Evolutionary conservation across 331 rosid species (phyloP).

Genomic region (Malus hybrid): DNA sequence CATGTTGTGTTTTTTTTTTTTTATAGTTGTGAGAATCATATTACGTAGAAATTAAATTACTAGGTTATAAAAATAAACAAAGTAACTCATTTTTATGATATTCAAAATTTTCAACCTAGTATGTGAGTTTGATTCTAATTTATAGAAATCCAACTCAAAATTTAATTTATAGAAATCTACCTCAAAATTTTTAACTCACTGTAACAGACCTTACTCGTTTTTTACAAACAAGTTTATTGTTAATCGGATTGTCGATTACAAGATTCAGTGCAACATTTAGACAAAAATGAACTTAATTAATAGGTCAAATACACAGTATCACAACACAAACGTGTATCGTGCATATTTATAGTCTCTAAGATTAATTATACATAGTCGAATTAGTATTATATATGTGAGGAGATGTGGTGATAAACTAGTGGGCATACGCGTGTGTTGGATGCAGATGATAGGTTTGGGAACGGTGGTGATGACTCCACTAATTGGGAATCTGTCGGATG

Average conservation of each 20-base stretch:
- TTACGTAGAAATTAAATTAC: no score
- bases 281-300: neutral
- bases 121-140: no score
- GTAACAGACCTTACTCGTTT: no score
- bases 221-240: neutral
- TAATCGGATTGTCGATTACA: neutral
- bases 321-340: neutral
- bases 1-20: neutral
- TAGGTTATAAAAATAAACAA: no score
- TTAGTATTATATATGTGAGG: neutral
- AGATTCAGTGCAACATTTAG: neutral
- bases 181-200: neutral
- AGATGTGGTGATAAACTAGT: neutral
- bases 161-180: no score
- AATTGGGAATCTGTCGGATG: constrained; percentile 72
- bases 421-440: neutral
- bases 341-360: no score
- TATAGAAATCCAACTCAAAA: no score
- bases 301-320: neutral
- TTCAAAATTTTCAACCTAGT: rapidly evolving
- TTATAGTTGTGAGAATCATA: neutral
- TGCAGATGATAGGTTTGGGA: constrained; percentile 73
- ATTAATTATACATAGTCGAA: neutral
- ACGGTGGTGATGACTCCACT: constrained; percentile 70
- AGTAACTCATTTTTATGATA: rapidly evolving